These are phyloP conservation scores for Spathaspora girioi DNA, from an alignment of 805 yeast species.

Conservation along the genomic window DNA sequence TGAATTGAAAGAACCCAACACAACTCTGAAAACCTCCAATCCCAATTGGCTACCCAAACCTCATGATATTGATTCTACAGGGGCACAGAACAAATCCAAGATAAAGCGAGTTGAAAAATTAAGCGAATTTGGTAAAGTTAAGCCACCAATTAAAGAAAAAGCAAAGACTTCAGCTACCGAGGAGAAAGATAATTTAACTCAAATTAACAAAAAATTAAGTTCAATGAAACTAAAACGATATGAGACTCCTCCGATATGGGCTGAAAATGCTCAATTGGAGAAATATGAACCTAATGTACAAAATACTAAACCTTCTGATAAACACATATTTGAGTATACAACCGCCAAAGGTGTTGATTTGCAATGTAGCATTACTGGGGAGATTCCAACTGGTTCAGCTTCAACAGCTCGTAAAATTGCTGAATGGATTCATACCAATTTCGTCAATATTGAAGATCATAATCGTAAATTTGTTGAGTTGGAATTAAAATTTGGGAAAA, in stretches of 20 bases:
- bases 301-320: constrained; percentile 15
- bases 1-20: neutral
- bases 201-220: constrained; percentile 18
- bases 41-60: neutral
- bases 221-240: constrained; percentile 57
- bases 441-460: constrained; percentile 57
- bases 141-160: constrained; percentile 10
- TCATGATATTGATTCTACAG: constrained; percentile 38
- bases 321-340: constrained; percentile 27
- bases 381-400: constrained; percentile 59
- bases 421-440: constrained; percentile 85
- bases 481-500: constrained; percentile 71
- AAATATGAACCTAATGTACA: neutral
- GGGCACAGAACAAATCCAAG: constrained; percentile 31
- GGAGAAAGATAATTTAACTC: constrained; percentile 25
- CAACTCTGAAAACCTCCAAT: neutral
- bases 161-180: constrained; percentile 1
- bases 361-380: constrained; percentile 62
- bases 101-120: neutral
- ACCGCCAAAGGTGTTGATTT: constrained; percentile 32
- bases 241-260: constrained; percentile 75
- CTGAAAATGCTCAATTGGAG: constrained; percentile 41
- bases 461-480: constrained; percentile 58
- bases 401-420: constrained; percentile 78
- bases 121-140: neutral